phyloP scores from a whole-genome alignment of 495 filamentous ascomycete species.

The Melanomma pulvis-pyrius region DNA sequence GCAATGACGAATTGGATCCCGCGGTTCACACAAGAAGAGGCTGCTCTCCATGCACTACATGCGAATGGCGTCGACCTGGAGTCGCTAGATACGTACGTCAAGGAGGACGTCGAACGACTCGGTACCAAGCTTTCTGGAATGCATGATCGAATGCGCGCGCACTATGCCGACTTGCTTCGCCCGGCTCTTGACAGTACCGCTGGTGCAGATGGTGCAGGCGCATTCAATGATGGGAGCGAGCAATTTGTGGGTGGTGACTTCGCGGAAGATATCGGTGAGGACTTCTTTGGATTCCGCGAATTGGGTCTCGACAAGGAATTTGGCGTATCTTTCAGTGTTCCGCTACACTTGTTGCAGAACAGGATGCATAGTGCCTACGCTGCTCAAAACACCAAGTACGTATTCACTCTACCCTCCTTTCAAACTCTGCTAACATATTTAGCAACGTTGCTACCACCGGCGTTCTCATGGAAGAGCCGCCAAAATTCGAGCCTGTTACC shows the following conservation, averaged over 20 bases:
- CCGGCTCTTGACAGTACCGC: slow-evolving; percentile 76
- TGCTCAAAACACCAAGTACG: slow-evolving; percentile 68
- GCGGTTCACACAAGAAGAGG: slow-evolving; percentile 76
- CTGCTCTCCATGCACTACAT: slow-evolving; percentile 80
- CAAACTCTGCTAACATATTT: slow-evolving; percentile 27
- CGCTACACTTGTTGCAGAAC: slow-evolving; percentile 90
- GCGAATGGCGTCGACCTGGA: slow-evolving; percentile 83
- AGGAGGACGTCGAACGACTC: slow-evolving; percentile 90
- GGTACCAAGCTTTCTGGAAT: slow-evolving; percentile 78
- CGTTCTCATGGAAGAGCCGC: slow-evolving; percentile 69
- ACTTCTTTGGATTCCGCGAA: slow-evolving; percentile 98
- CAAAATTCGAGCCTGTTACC: slow-evolving; percentile 77
- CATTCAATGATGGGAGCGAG: slow-evolving; percentile 95
- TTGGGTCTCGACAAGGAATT: slow-evolving; percentile 89
- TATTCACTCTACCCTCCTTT: slow-evolving; percentile 37
- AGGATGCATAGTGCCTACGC: slow-evolving; percentile 81
- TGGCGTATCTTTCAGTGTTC: slow-evolving; percentile 83
- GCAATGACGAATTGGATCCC: slow-evolving; percentile 56
- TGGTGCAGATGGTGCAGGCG: slow-evolving; percentile 80
- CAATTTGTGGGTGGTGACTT: slow-evolving; percentile 97
- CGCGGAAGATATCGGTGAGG: slow-evolving; percentile 94
- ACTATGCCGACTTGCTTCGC: slow-evolving; percentile 86
- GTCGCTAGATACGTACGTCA: slow-evolving; percentile 81
- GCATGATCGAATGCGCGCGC: slow-evolving; percentile 88
- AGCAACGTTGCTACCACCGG: slow-evolving; percentile 53